Evolutionary conservation across 1,284 basidiomycete genomes (phyloP).

Genomic region (Puccinia coronata): DNA sequence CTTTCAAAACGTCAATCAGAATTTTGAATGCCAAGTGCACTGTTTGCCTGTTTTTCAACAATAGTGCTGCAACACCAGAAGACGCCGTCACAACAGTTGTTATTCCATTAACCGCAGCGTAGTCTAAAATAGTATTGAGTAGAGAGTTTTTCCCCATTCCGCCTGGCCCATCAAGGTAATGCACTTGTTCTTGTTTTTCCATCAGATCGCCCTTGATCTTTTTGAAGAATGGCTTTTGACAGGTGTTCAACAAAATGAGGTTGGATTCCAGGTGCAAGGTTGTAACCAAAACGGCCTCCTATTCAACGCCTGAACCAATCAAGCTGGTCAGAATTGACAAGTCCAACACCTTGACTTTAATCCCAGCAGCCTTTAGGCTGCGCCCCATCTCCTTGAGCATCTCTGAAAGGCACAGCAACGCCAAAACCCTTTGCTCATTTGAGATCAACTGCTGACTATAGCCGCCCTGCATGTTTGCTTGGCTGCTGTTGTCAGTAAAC

Average conservation of each 20-base stretch:
- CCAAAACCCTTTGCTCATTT: not conserved
- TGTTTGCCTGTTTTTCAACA: conserved; percentile 50
- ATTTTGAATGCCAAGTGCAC: conserved; percentile 42
- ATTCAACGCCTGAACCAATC: too few relatives aligned
- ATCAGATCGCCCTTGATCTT: too few relatives aligned
- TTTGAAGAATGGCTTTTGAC: too few relatives aligned
- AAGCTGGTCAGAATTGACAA: too few relatives aligned
- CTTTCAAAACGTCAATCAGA: not conserved
- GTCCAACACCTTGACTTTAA: too few relatives aligned
- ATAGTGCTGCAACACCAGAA: not conserved
- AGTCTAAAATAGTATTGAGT: not conserved
- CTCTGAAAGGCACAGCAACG: not conserved
- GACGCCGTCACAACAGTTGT: not conserved
- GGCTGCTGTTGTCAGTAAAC: not conserved
- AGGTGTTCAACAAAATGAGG: too few relatives aligned
- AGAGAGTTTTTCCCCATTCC: conserved; percentile 3
- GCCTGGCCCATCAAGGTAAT: not conserved
- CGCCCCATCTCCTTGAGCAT: too few relatives aligned
- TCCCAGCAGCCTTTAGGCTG: too few relatives aligned
- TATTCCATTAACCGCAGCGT: not conserved
- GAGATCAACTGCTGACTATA: not conserved
- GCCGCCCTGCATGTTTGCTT: not conserved
- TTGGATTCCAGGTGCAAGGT: too few relatives aligned
- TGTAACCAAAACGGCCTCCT: too few relatives aligned
- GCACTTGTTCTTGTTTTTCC: not conserved